Evolutionary conservation across 2,329 filamentous ascomycete species (phyloP).

Genomic region (Xylaria hypoxylon): DNA sequence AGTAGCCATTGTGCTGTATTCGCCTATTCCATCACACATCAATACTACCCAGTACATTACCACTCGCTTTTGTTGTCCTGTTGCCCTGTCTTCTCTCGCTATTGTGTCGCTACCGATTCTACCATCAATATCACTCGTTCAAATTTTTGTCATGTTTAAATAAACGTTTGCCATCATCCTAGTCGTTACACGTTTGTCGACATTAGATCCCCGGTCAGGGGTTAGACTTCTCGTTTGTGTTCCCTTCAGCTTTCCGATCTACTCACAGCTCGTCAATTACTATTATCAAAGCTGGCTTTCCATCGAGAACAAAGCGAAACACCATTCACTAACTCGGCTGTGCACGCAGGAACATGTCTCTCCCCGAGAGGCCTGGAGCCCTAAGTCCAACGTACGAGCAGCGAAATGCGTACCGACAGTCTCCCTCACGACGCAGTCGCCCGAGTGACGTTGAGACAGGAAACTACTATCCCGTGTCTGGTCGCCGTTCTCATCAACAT

Average conservation of each 20-base stretch:
- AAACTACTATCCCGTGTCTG: conserved; percentile 59
- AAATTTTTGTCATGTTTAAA: conserved; percentile 27
- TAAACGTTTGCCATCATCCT: conserved; percentile 10
- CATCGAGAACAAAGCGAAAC: background rate
- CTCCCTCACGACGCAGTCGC: conserved; percentile 72
- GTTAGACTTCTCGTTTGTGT: conserved; percentile 27
- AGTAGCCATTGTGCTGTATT: conserved; percentile 24
- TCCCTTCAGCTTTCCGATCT: conserved; percentile 20
- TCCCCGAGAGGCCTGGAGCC: conserved; percentile 73
- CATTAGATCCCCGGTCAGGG: conserved; percentile 23
- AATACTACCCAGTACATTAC: conserved; percentile 14
- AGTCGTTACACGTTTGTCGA: conserved; percentile 16
- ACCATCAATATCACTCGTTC: conserved; percentile 15
- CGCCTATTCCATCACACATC: conserved; percentile 31
- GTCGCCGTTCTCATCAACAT: conserved; percentile 57
- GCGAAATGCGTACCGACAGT: conserved; percentile 73
- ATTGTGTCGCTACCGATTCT: conserved; percentile 10
- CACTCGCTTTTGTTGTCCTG: conserved; percentile 20
- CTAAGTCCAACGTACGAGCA: conserved; percentile 68
- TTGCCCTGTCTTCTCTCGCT: too few species aligned
- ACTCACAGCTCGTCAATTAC: conserved; percentile 1
- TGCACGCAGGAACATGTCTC: conserved; percentile 65
- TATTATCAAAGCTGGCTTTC: background rate
- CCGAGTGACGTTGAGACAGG: conserved; percentile 78
- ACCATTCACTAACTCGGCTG: conserved; percentile 37